These are phyloP conservation scores for Halophytophthora polymorphica DNA, from an alignment of 352 stramenopile species.

Conservation along the genomic window DNA sequence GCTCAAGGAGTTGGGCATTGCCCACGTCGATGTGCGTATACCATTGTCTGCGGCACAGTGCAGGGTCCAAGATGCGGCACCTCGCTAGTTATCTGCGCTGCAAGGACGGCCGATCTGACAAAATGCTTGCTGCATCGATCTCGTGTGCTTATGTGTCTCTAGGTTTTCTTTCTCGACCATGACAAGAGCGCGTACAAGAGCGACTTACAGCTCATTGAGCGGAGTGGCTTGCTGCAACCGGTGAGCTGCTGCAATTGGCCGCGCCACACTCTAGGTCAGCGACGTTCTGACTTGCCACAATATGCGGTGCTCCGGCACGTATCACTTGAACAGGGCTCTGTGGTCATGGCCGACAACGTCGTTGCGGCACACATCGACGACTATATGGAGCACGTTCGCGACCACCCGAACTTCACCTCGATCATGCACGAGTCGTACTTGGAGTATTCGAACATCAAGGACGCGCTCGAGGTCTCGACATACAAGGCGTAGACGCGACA, in stretches of 20 bases:
- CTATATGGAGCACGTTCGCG: slow-evolving; percentile 39
- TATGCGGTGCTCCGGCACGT: not conserved
- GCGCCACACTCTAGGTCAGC: not conserved
- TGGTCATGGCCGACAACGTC: slow-evolving; percentile 42
- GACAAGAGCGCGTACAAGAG: slow-evolving; percentile 30
- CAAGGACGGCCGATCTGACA: too few species aligned
- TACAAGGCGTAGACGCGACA: slow-evolving; percentile 6
- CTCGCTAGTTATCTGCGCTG: not conserved
- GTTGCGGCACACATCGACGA: slow-evolving; percentile 25
- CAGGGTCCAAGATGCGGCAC: not conserved
- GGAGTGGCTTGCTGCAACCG: slow-evolving; percentile 23
- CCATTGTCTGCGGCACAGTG: not conserved
- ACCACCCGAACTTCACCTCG: slow-evolving; percentile 25
- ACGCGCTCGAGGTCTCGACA: slow-evolving; percentile 39
- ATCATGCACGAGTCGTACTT: slow-evolving; percentile 35
- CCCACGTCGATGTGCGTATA: slow-evolving; percentile 30
- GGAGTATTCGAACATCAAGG: slow-evolving; percentile 34
- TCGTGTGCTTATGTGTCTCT: not conserved
- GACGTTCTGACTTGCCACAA: not conserved
- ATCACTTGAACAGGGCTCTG: slow-evolving; percentile 19
- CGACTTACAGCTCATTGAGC: slow-evolving; percentile 30
- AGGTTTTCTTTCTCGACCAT: slow-evolving; percentile 45
- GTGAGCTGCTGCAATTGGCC: slow-evolving; percentile 8
- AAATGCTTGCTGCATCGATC: not conserved
- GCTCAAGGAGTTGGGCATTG: slow-evolving; percentile 22